Evolutionary conservation across 495 filamentous ascomycete species (phyloP), one percentile per base, ranked within the genome.

Genomic region (Penicillium maclennaniae): DNA sequence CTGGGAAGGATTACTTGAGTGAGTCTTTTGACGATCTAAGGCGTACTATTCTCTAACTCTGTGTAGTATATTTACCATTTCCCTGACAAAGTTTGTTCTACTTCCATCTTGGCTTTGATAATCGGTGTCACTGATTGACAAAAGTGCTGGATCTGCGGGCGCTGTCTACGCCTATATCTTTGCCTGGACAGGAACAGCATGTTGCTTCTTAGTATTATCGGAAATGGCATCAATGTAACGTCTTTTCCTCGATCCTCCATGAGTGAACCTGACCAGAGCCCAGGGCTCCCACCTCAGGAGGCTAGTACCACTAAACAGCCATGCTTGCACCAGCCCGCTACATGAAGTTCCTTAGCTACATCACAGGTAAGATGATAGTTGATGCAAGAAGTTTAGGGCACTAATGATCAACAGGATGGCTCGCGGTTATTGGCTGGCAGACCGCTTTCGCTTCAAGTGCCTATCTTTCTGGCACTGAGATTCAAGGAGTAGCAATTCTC

Each of bases 81-180:
- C 61, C 17, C 31, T 65, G 10, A 38, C 49, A 48, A 65, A 65
- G 61, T 65, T 31, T 43, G 54, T 46, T 26, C 14, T 10, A 21
- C n/a, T 42, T 4, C 15, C 16, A 6, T 25, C 28, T 14, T 45
- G 15, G 45, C 26, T 48, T 48, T 45, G 10, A 31, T 21, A 45
- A 8, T 31, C 27, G 4, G 10, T 27, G 34, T 48, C 37, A 14
- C 38, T 53, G 31, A 54, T 44, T 48, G 16, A 41, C 38, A 43
- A 26, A 10, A 72, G 65, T 60, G 78, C 74, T 6, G 79, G 79
- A 15, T 69, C 79, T 0, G 76, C 68, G 0, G 78, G 74, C 15
- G 69, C 79, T 0, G 58, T 83, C 4, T 81, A 77, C 65, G 70
- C 69, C 21, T 83, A 72, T 48, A 53, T 83, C 2, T 71, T 78